Evolutionary conservation across 2,329 filamentous ascomycete species (phyloP), one percentile per base, ranked within the genome.

Genomic region (Botrytis porri): DNA sequence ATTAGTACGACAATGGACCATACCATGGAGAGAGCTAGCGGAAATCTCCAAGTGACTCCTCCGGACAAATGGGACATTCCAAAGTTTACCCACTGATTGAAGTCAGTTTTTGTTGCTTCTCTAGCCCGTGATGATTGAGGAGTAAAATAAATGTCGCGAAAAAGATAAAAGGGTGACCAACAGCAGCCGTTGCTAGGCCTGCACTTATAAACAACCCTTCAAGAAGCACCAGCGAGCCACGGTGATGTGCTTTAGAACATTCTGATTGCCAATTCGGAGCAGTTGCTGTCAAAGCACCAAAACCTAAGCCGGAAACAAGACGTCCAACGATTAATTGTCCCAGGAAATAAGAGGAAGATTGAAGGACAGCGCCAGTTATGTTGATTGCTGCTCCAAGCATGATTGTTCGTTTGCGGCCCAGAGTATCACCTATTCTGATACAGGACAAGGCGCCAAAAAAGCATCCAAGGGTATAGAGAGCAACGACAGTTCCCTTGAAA

Each of bases 221-320:
- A 65, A 89, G 84, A 86, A 89, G 88, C 79, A 90, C 87, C 35
- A 89, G 82, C 75, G 87, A 88, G 20, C 88, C 88, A 63, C 88
- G 83, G 76, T 88, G 86, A 76, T 89, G 85, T 3, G 86, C 82
- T 22, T 84, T 85, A 51, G 87, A 88, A 5, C 86, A 88, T 79
- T 90, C 88, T 0, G 87, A 88, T 74, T 89, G 87, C 88, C 88
- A 90, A 67, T 87, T 89, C 9, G 88, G 88, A 1, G 85, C 82
- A 25, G 83, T 84, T 8, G 82, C 83, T 0, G 83, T 85, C 74
- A 85, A 84, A 77, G 85, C 84, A 25, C 86, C 86, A 76, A 86
- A 86, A 1, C 85, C 85, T 74, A 87, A 81, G 9, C 85, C 86
- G 4, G 85, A 84, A 29, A 87, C 80, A 59, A 85, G 82, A 59